phyloP scores from a whole-genome alignment of 2,329 filamentous ascomycete genomes.

The Ascochyta viciae-villosae region DNA sequence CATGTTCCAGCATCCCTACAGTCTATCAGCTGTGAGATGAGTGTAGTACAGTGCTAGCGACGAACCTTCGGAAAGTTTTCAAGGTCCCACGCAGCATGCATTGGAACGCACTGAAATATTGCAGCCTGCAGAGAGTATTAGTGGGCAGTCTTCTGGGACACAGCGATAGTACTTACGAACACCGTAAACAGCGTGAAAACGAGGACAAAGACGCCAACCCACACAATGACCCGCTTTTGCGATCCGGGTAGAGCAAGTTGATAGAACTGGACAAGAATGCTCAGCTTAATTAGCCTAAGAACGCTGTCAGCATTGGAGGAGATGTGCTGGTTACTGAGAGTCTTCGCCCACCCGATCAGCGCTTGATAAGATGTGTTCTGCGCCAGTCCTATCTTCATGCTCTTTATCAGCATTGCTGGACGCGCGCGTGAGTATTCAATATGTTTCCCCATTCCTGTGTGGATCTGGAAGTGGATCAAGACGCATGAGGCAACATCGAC shows the following conservation, averaged over 20 bases:
- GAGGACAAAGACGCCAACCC: not conserved
- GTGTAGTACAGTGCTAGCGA: not conserved
- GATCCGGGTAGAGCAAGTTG: not conserved
- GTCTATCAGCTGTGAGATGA: not conserved
- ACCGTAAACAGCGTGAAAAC: not conserved
- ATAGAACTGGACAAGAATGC: slow-evolving; percentile 2
- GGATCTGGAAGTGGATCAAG: not conserved
- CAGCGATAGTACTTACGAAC: not conserved
- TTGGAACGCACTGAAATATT: slow-evolving; percentile 2
- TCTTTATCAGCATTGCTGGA: not conserved
- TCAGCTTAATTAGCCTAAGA: not conserved
- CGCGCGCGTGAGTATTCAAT: not conserved
- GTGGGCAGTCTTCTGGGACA: too few relatives aligned
- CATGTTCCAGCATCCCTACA: slow-evolving; percentile 3
- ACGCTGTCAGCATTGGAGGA: too few relatives aligned
- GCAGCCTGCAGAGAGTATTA: not conserved
- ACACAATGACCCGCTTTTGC: not conserved
- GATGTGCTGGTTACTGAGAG: not conserved
- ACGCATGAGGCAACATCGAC: not conserved
- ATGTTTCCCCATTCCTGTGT: not conserved
- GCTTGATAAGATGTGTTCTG: slow-evolving; percentile 1
- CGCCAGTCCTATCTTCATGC: not conserved
- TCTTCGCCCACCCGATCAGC: not conserved
- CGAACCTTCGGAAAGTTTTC: not conserved
- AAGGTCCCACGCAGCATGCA: not conserved